phyloP scores from a whole-genome alignment of 805 yeast species.

The Candida verbasci region DNA sequence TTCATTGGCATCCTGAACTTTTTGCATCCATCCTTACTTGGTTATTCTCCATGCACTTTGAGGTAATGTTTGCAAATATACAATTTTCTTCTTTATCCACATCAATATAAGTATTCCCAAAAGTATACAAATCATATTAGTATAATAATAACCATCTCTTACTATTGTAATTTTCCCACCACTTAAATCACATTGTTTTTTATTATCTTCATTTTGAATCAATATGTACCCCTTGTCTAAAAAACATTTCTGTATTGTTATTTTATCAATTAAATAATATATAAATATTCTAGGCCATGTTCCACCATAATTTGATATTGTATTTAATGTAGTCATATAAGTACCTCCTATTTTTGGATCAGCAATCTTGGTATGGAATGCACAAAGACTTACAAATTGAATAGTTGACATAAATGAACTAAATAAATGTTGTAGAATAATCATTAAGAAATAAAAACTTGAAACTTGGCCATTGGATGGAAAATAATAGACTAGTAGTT shows the following conservation, averaged over 20 bases:
- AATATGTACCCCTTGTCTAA: constrained; percentile 12
- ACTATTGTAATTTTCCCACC: constrained; percentile 54
- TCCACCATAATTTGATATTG: constrained; percentile 90
- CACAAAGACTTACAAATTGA: constrained; percentile 90
- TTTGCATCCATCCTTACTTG: too few relatives aligned
- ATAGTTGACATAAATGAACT: constrained; percentile 92
- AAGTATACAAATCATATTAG: constrained; percentile 66
- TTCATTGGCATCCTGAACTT: too few relatives aligned
- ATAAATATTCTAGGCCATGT: constrained; percentile 94
- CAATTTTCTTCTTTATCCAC: constrained; percentile 63
- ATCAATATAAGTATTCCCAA: constrained; percentile 64
- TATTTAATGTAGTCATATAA: constrained; percentile 93
- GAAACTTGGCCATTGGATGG: constrained; percentile 54
- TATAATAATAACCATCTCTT: constrained; percentile 80
- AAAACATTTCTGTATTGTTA: constrained; percentile 64
- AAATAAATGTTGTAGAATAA: constrained; percentile 76
- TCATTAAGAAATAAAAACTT: constrained; percentile 55
- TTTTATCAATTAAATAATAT: constrained; percentile 71
- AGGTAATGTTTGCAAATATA: constrained; percentile 67
- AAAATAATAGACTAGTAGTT: constrained; percentile 63
- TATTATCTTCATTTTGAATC: constrained; percentile 29
- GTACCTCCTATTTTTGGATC: constrained; percentile 97
- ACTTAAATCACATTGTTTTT: constrained; percentile 44
- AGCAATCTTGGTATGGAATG: constrained; percentile 93
- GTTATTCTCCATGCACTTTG: constrained; percentile 77